Conservation (phyloP, 2,329 filamentous ascomycete species). For the Penicillium sp. region DNA sequence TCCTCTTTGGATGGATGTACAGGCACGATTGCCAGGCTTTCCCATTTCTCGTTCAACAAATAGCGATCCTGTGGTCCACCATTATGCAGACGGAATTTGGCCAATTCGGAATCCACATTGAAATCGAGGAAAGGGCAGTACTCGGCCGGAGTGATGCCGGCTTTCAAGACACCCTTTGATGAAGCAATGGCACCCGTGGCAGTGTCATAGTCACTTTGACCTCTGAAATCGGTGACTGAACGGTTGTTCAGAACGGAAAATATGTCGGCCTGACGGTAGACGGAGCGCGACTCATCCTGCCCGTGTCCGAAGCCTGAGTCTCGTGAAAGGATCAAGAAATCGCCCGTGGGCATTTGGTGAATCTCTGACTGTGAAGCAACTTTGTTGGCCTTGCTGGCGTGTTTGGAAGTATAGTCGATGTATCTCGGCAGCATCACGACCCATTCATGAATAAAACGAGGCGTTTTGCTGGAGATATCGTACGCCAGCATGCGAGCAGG, state of each 20-base stretch:
- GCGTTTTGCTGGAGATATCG: slow-evolving; percentile 45
- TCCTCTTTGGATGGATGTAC: slow-evolving; percentile 40
- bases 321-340: slow-evolving; percentile 62
- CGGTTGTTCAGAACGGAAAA: slow-evolving; percentile 52
- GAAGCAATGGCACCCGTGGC: slow-evolving; percentile 42
- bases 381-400: slow-evolving; percentile 42
- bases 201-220: slow-evolving; percentile 31
- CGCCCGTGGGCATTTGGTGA: slow-evolving; percentile 55
- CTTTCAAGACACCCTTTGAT: slow-evolving; percentile 48
- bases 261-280: slow-evolving; percentile 65
- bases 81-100: slow-evolving; percentile 62
- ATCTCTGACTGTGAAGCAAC: slow-evolving; percentile 65
- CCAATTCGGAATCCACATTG: slow-evolving; percentile 60
- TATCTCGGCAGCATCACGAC: slow-evolving; percentile 60
- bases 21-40: slow-evolving; percentile 59
- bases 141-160: slow-evolving; percentile 50
- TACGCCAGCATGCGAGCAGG: slow-evolving; percentile 61
- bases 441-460: slow-evolving; percentile 55
- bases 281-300: slow-evolving; percentile 45
- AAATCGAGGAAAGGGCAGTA: slow-evolving; percentile 64
- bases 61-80: slow-evolving; percentile 54
- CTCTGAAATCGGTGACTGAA: slow-evolving; percentile 56
- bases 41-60: slow-evolving; percentile 72
- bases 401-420: slow-evolving; percentile 46
- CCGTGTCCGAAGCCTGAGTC: slow-evolving; percentile 58